These are phyloP conservation scores for Mycena latifolia DNA, from an alignment of 768 basidiomycete species.

Conservation along the genomic window DNA sequence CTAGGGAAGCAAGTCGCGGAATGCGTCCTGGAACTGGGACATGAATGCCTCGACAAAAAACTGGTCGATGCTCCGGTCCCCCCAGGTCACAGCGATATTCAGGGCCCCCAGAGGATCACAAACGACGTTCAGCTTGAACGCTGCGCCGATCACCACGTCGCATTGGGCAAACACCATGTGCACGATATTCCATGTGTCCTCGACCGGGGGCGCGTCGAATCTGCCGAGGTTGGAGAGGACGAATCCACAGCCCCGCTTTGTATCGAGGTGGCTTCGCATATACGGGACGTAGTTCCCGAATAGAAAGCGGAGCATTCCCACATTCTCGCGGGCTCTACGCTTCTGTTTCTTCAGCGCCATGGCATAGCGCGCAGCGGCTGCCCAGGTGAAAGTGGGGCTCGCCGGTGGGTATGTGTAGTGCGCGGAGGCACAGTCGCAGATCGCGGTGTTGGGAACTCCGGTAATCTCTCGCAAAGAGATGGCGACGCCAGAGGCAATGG, in stretches of 20 bases:
- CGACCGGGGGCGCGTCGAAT: conserved; percentile 30
- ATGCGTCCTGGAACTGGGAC: conserved; percentile 31
- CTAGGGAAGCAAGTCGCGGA: conserved; percentile 10
- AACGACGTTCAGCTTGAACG: conserved; percentile 45
- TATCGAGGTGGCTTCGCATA: conserved; percentile 44
- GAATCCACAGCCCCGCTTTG: conserved; percentile 46
- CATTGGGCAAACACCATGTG: conserved; percentile 45
- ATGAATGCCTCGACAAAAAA: conserved; percentile 41
- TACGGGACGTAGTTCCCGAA: conserved; percentile 46
- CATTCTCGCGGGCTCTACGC: conserved; percentile 33
- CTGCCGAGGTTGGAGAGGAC: conserved; percentile 54
- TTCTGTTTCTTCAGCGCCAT: conserved; percentile 40
- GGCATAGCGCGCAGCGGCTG: conserved; percentile 43
- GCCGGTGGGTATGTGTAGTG: conserved; percentile 38
- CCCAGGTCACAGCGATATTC: conserved; percentile 43
- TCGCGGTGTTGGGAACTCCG: conserved; percentile 40
- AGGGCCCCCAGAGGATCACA: conserved; percentile 42
- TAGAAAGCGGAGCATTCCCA: conserved; percentile 50
- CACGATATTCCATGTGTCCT: conserved; percentile 38
- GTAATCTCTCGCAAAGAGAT: conserved; percentile 48
- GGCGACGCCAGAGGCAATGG: conserved; percentile 42
- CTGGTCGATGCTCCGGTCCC: conserved; percentile 39
- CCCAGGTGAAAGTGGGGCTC: conserved; percentile 47
- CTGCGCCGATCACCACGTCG: conserved; percentile 43
- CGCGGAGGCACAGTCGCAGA: conserved; percentile 50